A percentile compares a stretch with the other conserved stretches of the same genome.
These are phyloP conservation scores for Fusarium globosum DNA, from an alignment of 2,329 filamentous ascomycete species.

Conservation along the genomic window DNA sequence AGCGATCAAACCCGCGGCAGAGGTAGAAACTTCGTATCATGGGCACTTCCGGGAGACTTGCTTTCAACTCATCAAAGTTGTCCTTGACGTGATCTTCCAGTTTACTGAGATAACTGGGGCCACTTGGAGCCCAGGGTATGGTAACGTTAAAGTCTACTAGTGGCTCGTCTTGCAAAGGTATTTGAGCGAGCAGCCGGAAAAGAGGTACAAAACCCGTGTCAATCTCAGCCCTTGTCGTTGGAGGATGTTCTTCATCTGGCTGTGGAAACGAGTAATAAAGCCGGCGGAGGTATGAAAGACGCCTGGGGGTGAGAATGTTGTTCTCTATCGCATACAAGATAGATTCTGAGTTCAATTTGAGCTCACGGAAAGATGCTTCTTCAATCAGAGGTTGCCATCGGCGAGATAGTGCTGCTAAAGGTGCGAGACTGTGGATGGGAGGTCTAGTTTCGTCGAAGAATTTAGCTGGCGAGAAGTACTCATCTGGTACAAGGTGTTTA, in stretches of 20 bases:
- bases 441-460: not conserved
- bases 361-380: not conserved
- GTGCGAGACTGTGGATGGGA: not conserved
- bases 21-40: not conserved
- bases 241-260: not conserved
- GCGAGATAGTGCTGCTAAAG: not conserved
- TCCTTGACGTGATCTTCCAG: not conserved
- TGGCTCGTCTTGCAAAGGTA: not conserved
- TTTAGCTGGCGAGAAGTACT: not conserved
- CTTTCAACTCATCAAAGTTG: not conserved
- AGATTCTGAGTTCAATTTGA: not conserved
- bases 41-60: not conserved
- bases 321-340: not conserved
- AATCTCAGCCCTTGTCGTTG: not conserved
- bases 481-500: not conserved
- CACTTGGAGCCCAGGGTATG: not conserved
- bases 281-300: slow-evolving; percentile 1
- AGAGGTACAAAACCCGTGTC: not conserved
- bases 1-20: rapidly evolving
- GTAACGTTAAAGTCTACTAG: not conserved
- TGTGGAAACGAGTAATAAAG: not conserved
- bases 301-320: not conserved
- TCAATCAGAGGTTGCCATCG: slow-evolving; percentile 12
- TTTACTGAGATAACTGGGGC: not conserved
- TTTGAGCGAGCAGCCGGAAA: not conserved